Conservation (phyloP, 129 eudicot genomes). For the Oenanthe sinensis region DNA sequence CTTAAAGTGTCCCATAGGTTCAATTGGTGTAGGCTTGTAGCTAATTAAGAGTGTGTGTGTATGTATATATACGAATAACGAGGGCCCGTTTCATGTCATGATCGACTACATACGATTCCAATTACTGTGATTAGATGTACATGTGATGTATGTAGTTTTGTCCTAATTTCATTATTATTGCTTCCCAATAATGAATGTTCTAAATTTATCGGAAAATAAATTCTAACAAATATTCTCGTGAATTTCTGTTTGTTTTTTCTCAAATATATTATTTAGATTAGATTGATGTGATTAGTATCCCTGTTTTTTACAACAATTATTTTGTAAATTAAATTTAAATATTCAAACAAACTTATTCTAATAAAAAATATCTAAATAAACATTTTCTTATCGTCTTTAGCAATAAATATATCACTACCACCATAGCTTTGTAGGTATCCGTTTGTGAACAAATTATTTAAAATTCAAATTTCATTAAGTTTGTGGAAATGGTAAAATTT, state of each 20-base stretch:
- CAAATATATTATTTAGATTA: background rate
- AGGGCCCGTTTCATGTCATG: slow-evolving; percentile 22
- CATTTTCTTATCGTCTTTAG: too few relatives aligned
- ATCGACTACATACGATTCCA: background rate
- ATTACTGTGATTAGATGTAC: slow-evolving; percentile 1
- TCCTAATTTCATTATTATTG: slow-evolving; percentile 15
- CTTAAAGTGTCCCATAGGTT: background rate
- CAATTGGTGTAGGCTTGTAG: background rate
- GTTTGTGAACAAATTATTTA: too few relatives aligned
- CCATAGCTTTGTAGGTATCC: too few relatives aligned
- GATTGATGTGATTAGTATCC: background rate
- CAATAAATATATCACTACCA: too few relatives aligned
- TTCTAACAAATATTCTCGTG: background rate
- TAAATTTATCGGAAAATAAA: background rate
- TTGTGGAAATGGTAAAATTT: too few relatives aligned
- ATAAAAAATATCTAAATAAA: too few relatives aligned
- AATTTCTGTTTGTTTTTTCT: too few relatives aligned
- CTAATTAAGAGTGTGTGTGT: background rate
- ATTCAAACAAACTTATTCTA: too few relatives aligned
- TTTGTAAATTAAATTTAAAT: too few relatives aligned
- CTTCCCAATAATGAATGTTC: slow-evolving; percentile 7
- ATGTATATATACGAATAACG: background rate
- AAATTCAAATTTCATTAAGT: too few relatives aligned
- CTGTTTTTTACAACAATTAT: background rate
- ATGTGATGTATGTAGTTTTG: slow-evolving; percentile 12